phyloP scores from a whole-genome alignment of 352 stramenopile species.

The Phytophthora parvispora region DNA sequence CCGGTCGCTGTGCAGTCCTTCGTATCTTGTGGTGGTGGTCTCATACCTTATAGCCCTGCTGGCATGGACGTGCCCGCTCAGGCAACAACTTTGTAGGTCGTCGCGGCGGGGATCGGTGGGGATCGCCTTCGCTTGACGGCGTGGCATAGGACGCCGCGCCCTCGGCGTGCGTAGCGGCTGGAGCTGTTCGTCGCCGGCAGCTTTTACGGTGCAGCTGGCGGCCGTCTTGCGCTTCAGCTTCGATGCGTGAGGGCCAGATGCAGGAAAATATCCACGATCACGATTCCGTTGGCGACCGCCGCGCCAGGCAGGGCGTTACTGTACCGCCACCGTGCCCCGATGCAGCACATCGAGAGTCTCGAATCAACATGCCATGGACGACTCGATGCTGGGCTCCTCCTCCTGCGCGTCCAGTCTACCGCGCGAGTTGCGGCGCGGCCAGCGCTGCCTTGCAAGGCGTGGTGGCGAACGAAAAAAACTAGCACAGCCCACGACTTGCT shows the following conservation, averaged over 20 bases:
- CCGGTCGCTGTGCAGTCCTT: neutral
- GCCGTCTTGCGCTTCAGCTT: too few relatives aligned
- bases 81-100: neutral
- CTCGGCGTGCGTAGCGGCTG: too few relatives aligned
- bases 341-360: neutral
- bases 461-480: too few relatives aligned
- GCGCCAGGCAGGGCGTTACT: neutral
- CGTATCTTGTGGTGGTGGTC: too few relatives aligned
- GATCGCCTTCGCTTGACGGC: neutral
- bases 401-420: neutral
- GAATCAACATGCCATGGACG: neutral
- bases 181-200: neutral
- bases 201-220: neutral
- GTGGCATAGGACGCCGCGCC: too few relatives aligned
- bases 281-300: conserved; percentile 1
- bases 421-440: neutral
- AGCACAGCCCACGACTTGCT: neutral
- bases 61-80: neutral
- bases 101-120: neutral
- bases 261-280: conserved; percentile 1
- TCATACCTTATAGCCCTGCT: neutral
- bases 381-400: neutral
- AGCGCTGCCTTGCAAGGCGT: neutral
- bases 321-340: neutral
- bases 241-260: neutral